These are phyloP conservation scores for Actinidia arguta DNA, from an alignment of 179 eudicot species.

Conservation along the genomic window DNA sequence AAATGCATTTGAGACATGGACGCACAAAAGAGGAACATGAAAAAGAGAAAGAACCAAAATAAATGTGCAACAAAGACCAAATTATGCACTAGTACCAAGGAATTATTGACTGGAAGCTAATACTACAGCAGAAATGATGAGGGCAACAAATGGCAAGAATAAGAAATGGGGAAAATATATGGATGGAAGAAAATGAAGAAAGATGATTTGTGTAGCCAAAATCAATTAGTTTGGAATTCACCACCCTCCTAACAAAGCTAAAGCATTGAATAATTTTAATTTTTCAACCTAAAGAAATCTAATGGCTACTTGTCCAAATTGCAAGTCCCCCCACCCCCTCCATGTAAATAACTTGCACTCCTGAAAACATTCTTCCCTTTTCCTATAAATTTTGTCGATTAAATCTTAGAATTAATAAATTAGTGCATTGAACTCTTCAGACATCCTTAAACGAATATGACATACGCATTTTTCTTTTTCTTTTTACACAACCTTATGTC, in stretches of 20 bases:
- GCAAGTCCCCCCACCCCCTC: background rate
- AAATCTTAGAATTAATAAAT: background rate
- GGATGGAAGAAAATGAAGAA: background rate
- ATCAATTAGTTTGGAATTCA: background rate
- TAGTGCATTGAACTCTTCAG: background rate
- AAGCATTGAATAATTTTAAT: background rate
- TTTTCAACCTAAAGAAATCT: background rate
- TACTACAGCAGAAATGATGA: background rate
- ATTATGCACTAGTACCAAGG: background rate
- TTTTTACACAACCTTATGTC: background rate
- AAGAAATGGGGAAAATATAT: background rate
- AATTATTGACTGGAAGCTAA: background rate
- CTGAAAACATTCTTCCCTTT: background rate
- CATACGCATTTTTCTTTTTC: background rate
- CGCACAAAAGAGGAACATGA: background rate
- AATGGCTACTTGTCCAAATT: background rate
- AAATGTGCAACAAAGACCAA: background rate
- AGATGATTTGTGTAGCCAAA: background rate
- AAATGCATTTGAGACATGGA: background rate
- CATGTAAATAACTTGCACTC: background rate
- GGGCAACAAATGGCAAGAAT: background rate
- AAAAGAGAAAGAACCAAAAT: background rate
- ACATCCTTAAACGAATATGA: background rate
- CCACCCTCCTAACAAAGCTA: background rate
- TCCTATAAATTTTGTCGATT: background rate